phyloP scores from a whole-genome alignment of 805 yeast species.

The Limtongozyma cylindracea region DNA sequence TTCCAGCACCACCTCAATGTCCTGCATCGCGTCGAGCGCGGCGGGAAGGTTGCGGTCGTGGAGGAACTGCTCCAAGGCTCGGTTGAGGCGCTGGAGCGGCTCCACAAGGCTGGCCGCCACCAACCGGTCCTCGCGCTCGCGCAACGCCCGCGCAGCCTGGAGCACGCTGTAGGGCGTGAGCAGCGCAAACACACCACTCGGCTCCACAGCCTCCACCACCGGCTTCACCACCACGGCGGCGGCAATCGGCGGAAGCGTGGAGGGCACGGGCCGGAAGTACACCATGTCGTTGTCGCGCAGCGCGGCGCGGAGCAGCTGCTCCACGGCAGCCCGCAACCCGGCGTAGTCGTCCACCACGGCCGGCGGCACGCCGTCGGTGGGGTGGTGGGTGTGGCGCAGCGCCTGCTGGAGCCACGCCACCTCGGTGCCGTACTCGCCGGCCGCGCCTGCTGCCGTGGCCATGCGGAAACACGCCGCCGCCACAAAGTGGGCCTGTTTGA shows the following conservation, averaged over 20 bases:
- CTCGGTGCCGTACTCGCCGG: too few species aligned
- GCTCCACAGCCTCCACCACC: slow-evolving; percentile 7
- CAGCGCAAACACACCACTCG: slow-evolving; percentile 20
- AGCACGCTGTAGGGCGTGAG: slow-evolving; percentile 43
- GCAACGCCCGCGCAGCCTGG: slow-evolving; percentile 40
- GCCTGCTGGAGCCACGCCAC: too few species aligned
- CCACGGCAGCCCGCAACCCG: too few species aligned
- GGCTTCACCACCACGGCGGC: slow-evolving; percentile 34
- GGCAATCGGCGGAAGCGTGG: slow-evolving; percentile 13
- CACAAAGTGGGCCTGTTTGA: too few species aligned
- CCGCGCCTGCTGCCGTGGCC: too few species aligned
- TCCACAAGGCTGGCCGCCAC: slow-evolving; percentile 15
- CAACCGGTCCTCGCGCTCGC: slow-evolving; percentile 34
- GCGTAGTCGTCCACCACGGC: too few species aligned
- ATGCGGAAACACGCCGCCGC: too few species aligned
- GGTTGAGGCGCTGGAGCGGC: slow-evolving; percentile 23
- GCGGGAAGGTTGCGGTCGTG: too few species aligned
- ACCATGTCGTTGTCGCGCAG: slow-evolving; percentile 68
- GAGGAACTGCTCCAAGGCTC: slow-evolving; percentile 14
- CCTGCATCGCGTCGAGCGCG: too few species aligned
- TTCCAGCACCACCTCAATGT: too few species aligned
- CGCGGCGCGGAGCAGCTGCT: slow-evolving; percentile 20
- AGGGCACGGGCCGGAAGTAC: slow-evolving; percentile 42
- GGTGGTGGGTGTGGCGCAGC: too few species aligned
- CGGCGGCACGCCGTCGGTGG: too few species aligned